Evolutionary conservation across 768 basidiomycete genomes (phyloP).

Genomic region (Boletus patriciae): DNA sequence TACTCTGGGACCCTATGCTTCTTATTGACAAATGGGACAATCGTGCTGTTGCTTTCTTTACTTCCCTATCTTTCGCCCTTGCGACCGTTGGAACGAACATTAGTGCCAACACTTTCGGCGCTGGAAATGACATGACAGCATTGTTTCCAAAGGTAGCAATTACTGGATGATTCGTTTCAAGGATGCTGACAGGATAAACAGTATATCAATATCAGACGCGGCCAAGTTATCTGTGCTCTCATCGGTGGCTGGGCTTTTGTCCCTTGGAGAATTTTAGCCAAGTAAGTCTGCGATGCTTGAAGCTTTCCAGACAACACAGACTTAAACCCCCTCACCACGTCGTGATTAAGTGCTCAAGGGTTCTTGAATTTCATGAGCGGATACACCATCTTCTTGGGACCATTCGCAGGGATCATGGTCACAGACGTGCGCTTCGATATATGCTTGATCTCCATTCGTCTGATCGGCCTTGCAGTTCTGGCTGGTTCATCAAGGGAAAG

Average conservation of each 20-base stretch:
- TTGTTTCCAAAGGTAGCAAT: conserved; percentile 53
- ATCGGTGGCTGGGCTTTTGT: conserved; percentile 74
- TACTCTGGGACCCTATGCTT: conserved; percentile 72
- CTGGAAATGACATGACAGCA: conserved; percentile 84
- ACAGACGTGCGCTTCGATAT: conserved; percentile 45
- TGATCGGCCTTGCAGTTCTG: conserved; percentile 53
- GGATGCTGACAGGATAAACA: conserved; percentile 10
- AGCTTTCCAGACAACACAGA: background rate
- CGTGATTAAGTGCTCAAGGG: conserved; percentile 47
- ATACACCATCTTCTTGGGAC: conserved; percentile 84
- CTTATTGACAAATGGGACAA: conserved; percentile 84
- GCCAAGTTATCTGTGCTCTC: conserved; percentile 30
- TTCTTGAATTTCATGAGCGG: conserved; percentile 82
- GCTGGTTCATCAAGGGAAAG: conserved; percentile 67
- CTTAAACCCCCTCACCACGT: background rate
- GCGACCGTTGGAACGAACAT: conserved; percentile 74
- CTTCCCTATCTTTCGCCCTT: conserved; percentile 67
- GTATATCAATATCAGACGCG: conserved; percentile 33
- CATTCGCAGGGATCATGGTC: conserved; percentile 77
- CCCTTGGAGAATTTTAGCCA: conserved; percentile 80
- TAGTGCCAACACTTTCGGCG: conserved; percentile 72
- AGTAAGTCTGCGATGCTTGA: conserved; percentile 17
- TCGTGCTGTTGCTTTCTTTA: conserved; percentile 84
- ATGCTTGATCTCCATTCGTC: background rate
- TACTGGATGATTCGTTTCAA: background rate